phyloP scores from a whole-genome alignment of 2,329 filamentous ascomycete genomes.

The Coniella vitis region DNA sequence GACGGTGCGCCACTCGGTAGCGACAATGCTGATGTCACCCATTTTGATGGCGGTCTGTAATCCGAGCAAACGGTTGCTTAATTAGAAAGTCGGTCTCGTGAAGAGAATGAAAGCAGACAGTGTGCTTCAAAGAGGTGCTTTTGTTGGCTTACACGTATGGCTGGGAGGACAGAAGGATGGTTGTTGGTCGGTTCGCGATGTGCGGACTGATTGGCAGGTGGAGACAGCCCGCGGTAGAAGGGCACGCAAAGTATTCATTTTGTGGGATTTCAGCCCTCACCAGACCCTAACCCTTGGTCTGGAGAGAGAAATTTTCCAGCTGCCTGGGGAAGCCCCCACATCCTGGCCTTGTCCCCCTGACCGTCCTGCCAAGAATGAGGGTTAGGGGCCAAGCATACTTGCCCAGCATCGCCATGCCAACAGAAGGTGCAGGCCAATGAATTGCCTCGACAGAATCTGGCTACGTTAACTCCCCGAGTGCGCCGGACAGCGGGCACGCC shows the following conservation, averaged over 20 bases:
- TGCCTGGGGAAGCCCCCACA: too few relatives aligned
- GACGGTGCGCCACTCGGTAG: constrained; percentile 88
- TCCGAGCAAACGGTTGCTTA: constrained; percentile 21
- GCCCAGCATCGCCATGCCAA: too few relatives aligned
- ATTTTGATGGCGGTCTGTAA: constrained; percentile 60
- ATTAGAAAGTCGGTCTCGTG: constrained; percentile 18
- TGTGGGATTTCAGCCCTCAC: not conserved
- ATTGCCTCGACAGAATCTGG: too few relatives aligned
- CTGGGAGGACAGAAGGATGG: constrained; percentile 6
- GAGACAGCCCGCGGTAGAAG: too few relatives aligned
- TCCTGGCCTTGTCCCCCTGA: too few relatives aligned
- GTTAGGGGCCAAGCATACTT: too few relatives aligned
- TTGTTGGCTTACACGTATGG: constrained; percentile 4
- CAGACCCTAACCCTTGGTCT: too few relatives aligned
- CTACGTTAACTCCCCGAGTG: too few relatives aligned
- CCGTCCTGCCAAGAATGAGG: too few relatives aligned
- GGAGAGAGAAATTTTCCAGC: too few relatives aligned
- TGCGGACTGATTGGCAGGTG: not conserved
- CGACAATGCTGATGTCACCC: constrained; percentile 76
- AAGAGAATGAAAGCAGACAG: not conserved
- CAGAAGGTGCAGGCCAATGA: too few relatives aligned
- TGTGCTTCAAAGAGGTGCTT: not conserved
- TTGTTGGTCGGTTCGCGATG: constrained; percentile 5
- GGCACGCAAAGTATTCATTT: not conserved
- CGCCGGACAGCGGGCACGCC: too few relatives aligned